Base-by-base conservation (phyloP, 2,329 filamentous ascomycete genomes). In the Coleophoma crateriformis region DNA sequence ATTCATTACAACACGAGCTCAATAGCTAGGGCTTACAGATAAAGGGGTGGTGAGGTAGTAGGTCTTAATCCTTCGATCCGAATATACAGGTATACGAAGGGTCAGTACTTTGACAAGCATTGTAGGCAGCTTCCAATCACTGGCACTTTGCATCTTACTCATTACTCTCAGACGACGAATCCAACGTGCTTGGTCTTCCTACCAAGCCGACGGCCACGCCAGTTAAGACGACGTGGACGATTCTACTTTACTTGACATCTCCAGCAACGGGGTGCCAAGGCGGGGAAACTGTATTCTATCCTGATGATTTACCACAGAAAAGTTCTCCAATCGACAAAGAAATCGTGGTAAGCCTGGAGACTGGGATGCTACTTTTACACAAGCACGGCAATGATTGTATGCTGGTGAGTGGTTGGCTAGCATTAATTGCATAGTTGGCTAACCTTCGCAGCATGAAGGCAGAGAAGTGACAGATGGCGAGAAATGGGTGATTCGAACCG, bases 281-380 rank as follows among this genome's bases (percentile, higher is more conserved):
- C 19, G 92, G 92, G 33, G 89, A 96, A 68, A 96, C 92, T 0
- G 88, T 94, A 33, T 96, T 96, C 67, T 95, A 95, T 64, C 88
- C 88, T 0, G 82, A 88, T 54, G 78, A 82, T 58, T 71, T 72
- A 52, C 67, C 75, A 3, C 64, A 74, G 15, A 75, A 70, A 48
- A 70, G 69, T 54, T 66, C 66, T 55, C 66, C 68, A 50, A 59
- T 64, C 7, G 50, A 76, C 15, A 80, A 87, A 58, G 87, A 86
- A 15, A 79, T 95, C 46, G 76, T 82, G 1, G 82, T 95, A 7
- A 77, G 77, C 1, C 80, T 88, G 11, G 88, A 95, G 65, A 85
- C 85, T n/a, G 92, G 92, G 2, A 87, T 92, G 77, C 79, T 90
- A 33, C 73, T 96, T 27, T 72, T 96, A 52, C 92, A 96, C 68